Evolutionary conservation across 2,329 filamentous ascomycete genomes (phyloP).

Genomic region (Grosmannia huntii): DNA sequence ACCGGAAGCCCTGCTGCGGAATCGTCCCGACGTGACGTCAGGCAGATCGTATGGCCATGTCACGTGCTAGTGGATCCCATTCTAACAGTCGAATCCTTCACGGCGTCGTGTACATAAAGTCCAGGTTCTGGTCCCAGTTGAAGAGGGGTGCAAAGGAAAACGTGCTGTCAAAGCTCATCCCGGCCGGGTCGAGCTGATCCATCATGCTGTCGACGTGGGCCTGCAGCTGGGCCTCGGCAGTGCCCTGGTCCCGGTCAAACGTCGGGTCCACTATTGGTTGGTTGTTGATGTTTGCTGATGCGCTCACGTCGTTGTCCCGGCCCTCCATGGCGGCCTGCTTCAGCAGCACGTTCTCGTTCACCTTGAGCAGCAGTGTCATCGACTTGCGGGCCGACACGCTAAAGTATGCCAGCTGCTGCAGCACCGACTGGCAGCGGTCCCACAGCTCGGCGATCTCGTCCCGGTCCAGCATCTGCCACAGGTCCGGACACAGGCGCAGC

Average conservation of each 20-base stretch:
- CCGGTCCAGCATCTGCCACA: conserved; percentile 5
- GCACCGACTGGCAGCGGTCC: conserved; percentile 6
- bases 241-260: neutral
- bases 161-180: conserved; percentile 3
- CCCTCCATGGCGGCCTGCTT: conserved; percentile 4
- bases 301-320: neutral
- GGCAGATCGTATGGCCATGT: no score
- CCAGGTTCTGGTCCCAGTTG: conserved; percentile 8
- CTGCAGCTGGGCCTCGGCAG: neutral
- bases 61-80: no score
- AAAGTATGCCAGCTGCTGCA: conserved; percentile 6
- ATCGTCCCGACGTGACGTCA: neutral
- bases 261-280: neutral
- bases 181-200: conserved; percentile 3
- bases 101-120: conserved; percentile 1
- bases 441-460: conserved; percentile 4
- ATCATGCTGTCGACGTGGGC: conserved; percentile 2
- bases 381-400: conserved; percentile 7
- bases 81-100: neutral
- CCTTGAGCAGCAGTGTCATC: conserved; percentile 5
- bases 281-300: no score
- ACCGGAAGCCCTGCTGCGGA: neutral
- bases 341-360: conserved; percentile 5
- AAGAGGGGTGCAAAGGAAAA: conserved; percentile 7
- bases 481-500: conserved; percentile 4